These are phyloP conservation scores for Royoungia palumana DNA, from an alignment of 768 basidiomycete genomes.

Conservation along the genomic window DNA sequence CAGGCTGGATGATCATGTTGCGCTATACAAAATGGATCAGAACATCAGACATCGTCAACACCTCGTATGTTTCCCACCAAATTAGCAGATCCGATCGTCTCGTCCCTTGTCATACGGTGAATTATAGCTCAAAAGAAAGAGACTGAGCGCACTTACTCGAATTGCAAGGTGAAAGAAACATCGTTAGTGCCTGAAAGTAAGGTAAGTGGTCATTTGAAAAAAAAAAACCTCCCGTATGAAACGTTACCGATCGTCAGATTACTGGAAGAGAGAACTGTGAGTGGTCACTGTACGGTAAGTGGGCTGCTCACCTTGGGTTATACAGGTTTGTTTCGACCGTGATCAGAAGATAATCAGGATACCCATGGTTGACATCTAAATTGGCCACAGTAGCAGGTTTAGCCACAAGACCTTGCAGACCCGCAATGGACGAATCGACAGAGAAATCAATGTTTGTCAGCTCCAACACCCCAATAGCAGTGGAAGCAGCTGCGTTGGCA, in stretches of 20 bases:
- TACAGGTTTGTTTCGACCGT: slow-evolving; percentile 56
- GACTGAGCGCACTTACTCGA: slow-evolving; percentile 39
- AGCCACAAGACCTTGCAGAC: slow-evolving; percentile 61
- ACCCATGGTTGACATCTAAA: slow-evolving; percentile 68
- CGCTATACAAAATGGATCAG: slow-evolving; percentile 32
- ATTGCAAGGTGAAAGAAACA: slow-evolving; percentile 56
- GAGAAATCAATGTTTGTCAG: slow-evolving; percentile 56
- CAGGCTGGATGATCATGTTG: slow-evolving; percentile 57
- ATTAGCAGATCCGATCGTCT: slow-evolving; percentile 57
- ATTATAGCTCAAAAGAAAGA: neutral
- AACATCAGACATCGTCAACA: neutral
- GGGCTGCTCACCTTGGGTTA: slow-evolving; percentile 54
- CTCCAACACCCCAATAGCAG: slow-evolving; percentile 62
- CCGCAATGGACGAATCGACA: slow-evolving; percentile 55
- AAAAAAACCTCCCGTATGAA: neutral
- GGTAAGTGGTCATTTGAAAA: slow-evolving; percentile 29
- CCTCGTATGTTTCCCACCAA: slow-evolving; percentile 36
- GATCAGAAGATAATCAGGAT: slow-evolving; percentile 63
- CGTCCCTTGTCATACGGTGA: slow-evolving; percentile 33
- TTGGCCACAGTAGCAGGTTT: slow-evolving; percentile 53
- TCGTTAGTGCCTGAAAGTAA: slow-evolving; percentile 56
- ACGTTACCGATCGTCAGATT: slow-evolving; percentile 37
- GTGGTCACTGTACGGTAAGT: neutral
- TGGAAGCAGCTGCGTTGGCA: slow-evolving; percentile 55
- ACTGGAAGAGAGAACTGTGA: slow-evolving; percentile 14